These are phyloP conservation scores for Termitomyces sp. DNA, from an alignment of 768 basidiomycete genomes.

Conservation along the genomic window DNA sequence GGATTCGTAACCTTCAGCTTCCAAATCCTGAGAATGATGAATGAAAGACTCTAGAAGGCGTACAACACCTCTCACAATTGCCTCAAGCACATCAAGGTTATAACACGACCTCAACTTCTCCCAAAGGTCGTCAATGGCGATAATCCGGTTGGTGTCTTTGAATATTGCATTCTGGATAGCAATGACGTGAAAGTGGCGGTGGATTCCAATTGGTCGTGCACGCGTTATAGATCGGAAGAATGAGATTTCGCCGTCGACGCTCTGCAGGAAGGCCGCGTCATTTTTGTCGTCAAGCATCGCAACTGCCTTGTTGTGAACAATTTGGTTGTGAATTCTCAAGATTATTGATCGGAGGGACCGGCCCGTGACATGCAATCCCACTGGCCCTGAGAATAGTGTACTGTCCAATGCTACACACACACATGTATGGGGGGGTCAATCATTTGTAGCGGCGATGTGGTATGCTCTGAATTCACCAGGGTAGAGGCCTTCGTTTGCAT, in stretches of 20 bases:
- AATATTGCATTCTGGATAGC: slow-evolving; percentile 69
- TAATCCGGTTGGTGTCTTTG: slow-evolving; percentile 61
- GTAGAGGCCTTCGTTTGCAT: no score
- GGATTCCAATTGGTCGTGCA: slow-evolving; percentile 77
- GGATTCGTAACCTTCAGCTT: slow-evolving; percentile 41
- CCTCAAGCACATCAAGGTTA: slow-evolving; percentile 72
- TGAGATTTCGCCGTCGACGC: slow-evolving; percentile 78
- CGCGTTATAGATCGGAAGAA: slow-evolving; percentile 83
- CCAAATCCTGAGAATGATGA: slow-evolving; percentile 32
- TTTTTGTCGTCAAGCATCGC: slow-evolving; percentile 19
- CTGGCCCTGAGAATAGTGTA: no score
- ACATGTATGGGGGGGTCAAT: no score
- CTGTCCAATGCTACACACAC: no score
- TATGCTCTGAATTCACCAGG: no score
- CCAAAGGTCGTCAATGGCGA: slow-evolving; percentile 70
- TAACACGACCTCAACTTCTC: slow-evolving; percentile 68
- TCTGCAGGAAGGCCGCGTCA: slow-evolving; percentile 50
- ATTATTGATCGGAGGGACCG: no score
- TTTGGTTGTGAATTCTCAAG: no score
- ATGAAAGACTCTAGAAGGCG: slow-evolving; percentile 5
- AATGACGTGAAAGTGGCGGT: slow-evolving; percentile 80
- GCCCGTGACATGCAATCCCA: no score
- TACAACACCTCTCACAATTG: slow-evolving; percentile 45
- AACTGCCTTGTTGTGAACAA: no score
- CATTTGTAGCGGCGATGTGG: no score